Evolutionary conservation across 805 yeast species (phyloP).

Genomic region (Ogataea saltuana): DNA sequence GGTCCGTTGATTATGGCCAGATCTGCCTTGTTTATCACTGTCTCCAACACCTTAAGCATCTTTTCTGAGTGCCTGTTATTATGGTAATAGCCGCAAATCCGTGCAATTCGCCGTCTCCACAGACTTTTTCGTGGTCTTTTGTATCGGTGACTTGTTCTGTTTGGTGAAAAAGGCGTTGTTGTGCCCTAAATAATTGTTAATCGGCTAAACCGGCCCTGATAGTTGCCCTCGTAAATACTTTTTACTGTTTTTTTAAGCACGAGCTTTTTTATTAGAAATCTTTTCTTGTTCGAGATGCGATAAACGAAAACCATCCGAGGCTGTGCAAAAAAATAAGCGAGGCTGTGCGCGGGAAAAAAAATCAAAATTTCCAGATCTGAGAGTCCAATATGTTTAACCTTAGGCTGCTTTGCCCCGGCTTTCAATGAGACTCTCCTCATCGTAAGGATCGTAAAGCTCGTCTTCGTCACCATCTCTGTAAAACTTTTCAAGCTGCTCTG

Average conservation of each 20-base stretch:
- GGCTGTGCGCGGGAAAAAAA: neutral
- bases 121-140: no score
- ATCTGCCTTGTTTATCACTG: slow-evolving; percentile 26
- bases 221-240: neutral
- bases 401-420: slow-evolving; percentile 17
- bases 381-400: neutral
- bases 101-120: no score
- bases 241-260: slow-evolving; percentile 1
- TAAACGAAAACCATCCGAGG: neutral
- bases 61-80: no score
- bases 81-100: no score
- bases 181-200: no score
- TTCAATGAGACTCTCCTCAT: slow-evolving; percentile 32
- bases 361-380: neutral
- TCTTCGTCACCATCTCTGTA: slow-evolving; percentile 25
- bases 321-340: neutral
- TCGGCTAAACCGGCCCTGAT: neutral
- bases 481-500: slow-evolving; percentile 28
- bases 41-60: slow-evolving; percentile 1
- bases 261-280: slow-evolving; percentile 2
- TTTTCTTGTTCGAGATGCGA: neutral
- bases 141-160: no score
- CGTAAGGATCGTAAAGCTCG: slow-evolving; percentile 24
- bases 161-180: no score
- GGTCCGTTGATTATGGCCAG: slow-evolving; percentile 18